These are phyloP conservation scores for Moelleriella libera DNA, from an alignment of 2,329 filamentous ascomycete genomes.

Conservation along the genomic window DNA sequence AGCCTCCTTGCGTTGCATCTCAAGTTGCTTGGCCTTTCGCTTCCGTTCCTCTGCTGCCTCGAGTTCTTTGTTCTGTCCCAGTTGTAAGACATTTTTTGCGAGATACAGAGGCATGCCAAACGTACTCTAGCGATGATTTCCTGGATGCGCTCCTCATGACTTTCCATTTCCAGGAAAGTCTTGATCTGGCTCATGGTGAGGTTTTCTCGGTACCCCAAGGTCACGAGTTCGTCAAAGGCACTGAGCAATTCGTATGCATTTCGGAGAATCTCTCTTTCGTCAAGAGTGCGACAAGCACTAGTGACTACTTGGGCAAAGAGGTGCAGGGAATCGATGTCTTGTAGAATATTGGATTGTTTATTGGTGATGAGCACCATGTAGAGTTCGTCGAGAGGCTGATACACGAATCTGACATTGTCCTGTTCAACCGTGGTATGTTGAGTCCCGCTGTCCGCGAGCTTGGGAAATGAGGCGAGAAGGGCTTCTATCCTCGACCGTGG, in stretches of 20 bases:
- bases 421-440: conserved; percentile 98
- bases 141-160: conserved; percentile 96
- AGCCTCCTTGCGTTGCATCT: conserved; percentile 96
- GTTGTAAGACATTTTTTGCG: not conserved
- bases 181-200: conserved; percentile 94
- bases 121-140: conserved; percentile 85
- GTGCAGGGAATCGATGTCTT: conserved; percentile 97
- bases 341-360: conserved; percentile 96
- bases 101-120: not conserved
- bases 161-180: conserved; percentile 98
- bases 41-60: conserved; percentile 98
- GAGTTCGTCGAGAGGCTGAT: conserved; percentile 95
- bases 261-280: conserved; percentile 86
- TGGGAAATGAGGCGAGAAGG: conserved; percentile 91
- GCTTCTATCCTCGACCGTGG: conserved; percentile 92
- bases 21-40: conserved; percentile 94
- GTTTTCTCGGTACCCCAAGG: conserved; percentile 90
- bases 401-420: conserved; percentile 98
- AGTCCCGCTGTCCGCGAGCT: conserved; percentile 87
- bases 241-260: conserved; percentile 94
- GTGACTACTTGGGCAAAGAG: conserved; percentile 95
- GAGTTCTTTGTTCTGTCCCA: conserved; percentile 79
- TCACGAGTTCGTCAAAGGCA: conserved; percentile 95
- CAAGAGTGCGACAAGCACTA: conserved; percentile 88
- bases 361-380: conserved; percentile 99